Percentiles rank a stretch among this genome's conserved stretches.
Conservation (phyloP, 768 basidiomycete genomes). For the Naganishia randhawae region DNA sequence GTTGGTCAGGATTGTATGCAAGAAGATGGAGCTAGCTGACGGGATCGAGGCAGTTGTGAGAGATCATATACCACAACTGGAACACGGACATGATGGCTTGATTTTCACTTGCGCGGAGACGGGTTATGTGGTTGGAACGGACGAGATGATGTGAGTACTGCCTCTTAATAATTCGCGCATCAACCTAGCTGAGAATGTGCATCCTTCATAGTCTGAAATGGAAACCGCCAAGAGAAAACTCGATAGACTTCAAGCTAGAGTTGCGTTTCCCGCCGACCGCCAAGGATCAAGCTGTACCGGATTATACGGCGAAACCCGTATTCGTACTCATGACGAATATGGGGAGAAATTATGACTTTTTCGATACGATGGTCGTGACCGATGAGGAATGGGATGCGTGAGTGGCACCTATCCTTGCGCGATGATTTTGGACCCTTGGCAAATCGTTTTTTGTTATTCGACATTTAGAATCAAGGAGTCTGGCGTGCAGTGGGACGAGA, state of each 20-base stretch:
- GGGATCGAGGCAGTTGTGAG: conserved; percentile 79
- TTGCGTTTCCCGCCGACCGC: conserved; percentile 78
- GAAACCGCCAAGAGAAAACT: conserved; percentile 98
- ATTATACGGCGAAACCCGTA: conserved; percentile 76
- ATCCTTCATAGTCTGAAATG: conserved; percentile 72
- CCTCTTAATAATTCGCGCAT: not conserved
- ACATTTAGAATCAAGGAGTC: conserved; percentile 69
- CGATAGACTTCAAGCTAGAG: conserved; percentile 92
- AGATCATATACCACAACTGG: conserved; percentile 74
- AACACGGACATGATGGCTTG: conserved; percentile 91
- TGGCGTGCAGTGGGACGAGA: conserved; percentile 85
- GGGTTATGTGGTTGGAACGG: conserved; percentile 76
- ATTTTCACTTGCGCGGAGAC: conserved; percentile 91
- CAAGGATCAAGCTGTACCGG: conserved; percentile 61
- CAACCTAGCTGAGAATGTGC: not conserved
- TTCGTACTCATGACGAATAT: conserved; percentile 68
- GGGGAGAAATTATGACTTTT: conserved; percentile 64
- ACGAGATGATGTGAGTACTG: conserved; percentile 71
- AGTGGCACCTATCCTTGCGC: conserved; percentile 46
- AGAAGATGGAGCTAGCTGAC: conserved; percentile 82
- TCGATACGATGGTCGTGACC: conserved; percentile 76
- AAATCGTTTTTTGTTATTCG: not conserved
- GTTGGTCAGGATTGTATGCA: conserved; percentile 68
- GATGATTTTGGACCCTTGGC: not conserved
- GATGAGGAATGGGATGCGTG: conserved; percentile 93